Evolutionary conservation across 2,329 filamentous ascomycete genomes (phyloP), one percentile per base, ranked within the genome.

Genomic region (Aspergillus oerlinghausenensis): DNA sequence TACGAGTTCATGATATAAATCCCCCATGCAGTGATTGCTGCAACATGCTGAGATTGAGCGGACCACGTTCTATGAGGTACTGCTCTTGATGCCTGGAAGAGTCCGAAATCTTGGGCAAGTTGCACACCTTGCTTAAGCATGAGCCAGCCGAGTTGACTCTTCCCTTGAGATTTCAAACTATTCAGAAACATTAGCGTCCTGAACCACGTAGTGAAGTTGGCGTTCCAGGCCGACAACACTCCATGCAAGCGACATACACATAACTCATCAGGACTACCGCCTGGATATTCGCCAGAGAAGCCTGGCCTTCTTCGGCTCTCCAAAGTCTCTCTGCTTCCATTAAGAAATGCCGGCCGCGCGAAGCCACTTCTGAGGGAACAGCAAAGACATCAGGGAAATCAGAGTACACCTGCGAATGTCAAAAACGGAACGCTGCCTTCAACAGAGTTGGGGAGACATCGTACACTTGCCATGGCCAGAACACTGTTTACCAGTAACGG

Each of bases 401-500:
- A 5, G 72, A 74, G 58, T 75, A 70, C 8, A 67, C 58, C 74
- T 75, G 50, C 52, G 8, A 14, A 5, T 42, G 45, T 64, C 28
- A 65, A 38, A 11, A 52, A 55, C 52, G 56, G 58, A 23, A 53
- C 42, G 29, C 32, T 17, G 23, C 3, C 2, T 29, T 51, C 5
- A n/a, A n/a, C 48, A 49, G 25, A 21, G 14, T 29, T 25, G 40
- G 28, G 29, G n/a, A 54, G 49, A 23, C 29, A 48, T 53, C 70
- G 60, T 69, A 74, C 73, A 60, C 70, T 71, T 57, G 71, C 73
- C 59, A 73, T 59, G 17, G 92, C 87, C 49, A 96, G 79, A 80
- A 96, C 92, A 11, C 90, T 88, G 73, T 96, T 96, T 60, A 96
- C 90, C 3, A 97, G 79, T 50, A 96, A 74, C 1, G 90, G 86